A percentile compares a stretch with the other conserved stretches of the same genome.
Conservation (phyloP, 495 filamentous ascomycete species). For the Zalerion maritima region DNA sequence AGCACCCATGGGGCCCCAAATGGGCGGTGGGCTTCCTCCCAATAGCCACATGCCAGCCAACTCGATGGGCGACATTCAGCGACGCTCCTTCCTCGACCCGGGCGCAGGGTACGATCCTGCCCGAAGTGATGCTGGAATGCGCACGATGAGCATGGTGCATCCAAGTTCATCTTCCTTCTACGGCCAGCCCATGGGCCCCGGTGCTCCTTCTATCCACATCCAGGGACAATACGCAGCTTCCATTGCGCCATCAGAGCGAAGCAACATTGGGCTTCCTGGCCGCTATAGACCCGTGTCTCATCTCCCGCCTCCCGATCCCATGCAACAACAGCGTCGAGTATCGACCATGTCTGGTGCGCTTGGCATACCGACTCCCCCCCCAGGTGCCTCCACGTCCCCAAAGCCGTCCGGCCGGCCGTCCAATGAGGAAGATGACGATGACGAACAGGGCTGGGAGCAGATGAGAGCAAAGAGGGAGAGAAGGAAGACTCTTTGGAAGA, state of each 20-base stretch:
- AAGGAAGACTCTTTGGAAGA: slow-evolving; percentile 59
- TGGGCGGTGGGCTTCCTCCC: slow-evolving; percentile 5
- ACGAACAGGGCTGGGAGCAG: slow-evolving; percentile 68
- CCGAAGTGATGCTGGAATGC: slow-evolving; percentile 23
- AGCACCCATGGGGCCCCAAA: slow-evolving; percentile 14
- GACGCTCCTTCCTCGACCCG: slow-evolving; percentile 31
- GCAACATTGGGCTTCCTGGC: slow-evolving; percentile 75
- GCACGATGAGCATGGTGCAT: slow-evolving; percentile 74
- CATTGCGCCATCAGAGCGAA: slow-evolving; percentile 88
- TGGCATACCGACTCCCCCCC: slow-evolving; percentile 18
- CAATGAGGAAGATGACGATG: slow-evolving; percentile 57
- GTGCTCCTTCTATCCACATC: slow-evolving; percentile 30
- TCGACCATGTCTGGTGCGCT: slow-evolving; percentile 38
- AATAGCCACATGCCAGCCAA: slow-evolving; percentile 20
- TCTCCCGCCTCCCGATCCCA: slow-evolving; percentile 18
- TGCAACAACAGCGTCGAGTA: slow-evolving; percentile 27
- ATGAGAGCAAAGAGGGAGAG: slow-evolving; percentile 76
- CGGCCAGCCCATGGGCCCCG: slow-evolving; percentile 18
- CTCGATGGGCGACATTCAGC: slow-evolving; percentile 23
- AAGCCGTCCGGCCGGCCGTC: slow-evolving; percentile 11
- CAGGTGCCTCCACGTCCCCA: slow-evolving; percentile 16
- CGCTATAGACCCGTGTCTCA: slow-evolving; percentile 87
- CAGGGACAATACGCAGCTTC: slow-evolving; percentile 38
- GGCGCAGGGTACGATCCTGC: slow-evolving; percentile 24
- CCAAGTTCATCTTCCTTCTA: slow-evolving; percentile 43